Evolutionary conservation across 345 rosid species (phyloP), one percentile per base, ranked within the genome.

Genomic region (Gossypioides kirkii): DNA sequence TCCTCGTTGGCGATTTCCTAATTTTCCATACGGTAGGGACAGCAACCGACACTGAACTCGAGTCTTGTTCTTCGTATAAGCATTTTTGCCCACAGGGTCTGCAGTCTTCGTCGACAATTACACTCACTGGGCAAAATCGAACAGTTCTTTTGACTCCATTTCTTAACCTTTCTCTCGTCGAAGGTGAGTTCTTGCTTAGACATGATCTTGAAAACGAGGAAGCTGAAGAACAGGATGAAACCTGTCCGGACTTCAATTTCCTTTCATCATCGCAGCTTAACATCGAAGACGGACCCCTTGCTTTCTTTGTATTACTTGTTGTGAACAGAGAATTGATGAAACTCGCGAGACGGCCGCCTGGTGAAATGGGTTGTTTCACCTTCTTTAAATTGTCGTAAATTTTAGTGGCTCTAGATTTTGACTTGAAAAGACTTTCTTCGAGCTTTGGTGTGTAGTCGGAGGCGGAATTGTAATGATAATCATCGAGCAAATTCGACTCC

Each of bases 201-300:
- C 96, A 91, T 10, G 98, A 92, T 47, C 94, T 85, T 3, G 98
- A 89, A 76, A 89, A 89, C 1, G 99, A 95, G 41, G 98, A 85
- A 62, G 91, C 88, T 10, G 99, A 87, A 47, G 99, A 87, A 77
- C 96, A 90, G 6, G 81, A 77, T 0, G 96, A 83, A 6, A 77
- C 83, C 23, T 84, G 85, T 10, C 67, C 88, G 2, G 92, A 85
- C 25, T 82, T 87, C 9, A 73, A 53, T 43, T 81, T 74, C 67
- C 79, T 77, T 55, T 73, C 55, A 10, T 84, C 84, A 0, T 82
- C 86, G 4, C 69, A 58, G 20, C 82, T 76, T 17, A 47, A 72
- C 62, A 67, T 43, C 10, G 87, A 73, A 25, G 86, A 72, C 13
- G 76, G 42, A 16, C 71, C 73, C 77, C 84, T 90, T 6, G 90